These are phyloP conservation scores for Azolla pinnata DNA, from an alignment of 75 land plant species.

Conservation along the genomic window DNA sequence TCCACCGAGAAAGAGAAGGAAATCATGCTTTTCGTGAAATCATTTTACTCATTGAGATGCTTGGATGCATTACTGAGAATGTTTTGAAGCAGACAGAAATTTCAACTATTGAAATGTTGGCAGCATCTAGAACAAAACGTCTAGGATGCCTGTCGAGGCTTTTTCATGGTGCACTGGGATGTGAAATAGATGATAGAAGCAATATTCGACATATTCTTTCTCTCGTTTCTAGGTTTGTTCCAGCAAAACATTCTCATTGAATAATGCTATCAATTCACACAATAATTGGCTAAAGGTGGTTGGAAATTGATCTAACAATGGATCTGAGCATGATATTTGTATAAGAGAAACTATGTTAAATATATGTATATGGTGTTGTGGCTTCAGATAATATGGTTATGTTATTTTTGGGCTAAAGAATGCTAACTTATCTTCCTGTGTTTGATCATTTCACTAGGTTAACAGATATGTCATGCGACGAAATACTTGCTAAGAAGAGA, in stretches of 20 bases:
- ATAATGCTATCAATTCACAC: not conserved
- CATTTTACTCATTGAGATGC: not conserved
- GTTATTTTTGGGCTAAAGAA: not conserved
- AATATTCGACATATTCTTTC: not conserved
- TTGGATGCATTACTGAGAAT: not conserved
- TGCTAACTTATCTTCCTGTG: not conserved
- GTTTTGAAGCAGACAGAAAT: not conserved
- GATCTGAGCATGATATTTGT: not conserved
- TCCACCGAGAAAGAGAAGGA: not conserved
- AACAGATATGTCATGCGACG: not conserved
- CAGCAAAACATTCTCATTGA: not conserved
- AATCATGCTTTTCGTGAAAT: not conserved
- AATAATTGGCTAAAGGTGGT: not conserved
- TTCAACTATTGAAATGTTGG: not conserved
- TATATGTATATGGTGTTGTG: not conserved
- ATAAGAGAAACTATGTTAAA: not conserved
- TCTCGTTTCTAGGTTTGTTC: constrained; percentile 3
- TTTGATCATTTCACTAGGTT: not conserved
- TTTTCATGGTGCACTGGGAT: constrained; percentile 1
- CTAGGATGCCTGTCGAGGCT: not conserved
- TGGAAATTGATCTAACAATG: not conserved
- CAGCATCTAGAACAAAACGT: not conserved
- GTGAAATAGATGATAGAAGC: not conserved
- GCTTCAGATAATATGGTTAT: not conserved
- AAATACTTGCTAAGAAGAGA: not conserved